Percentiles rank a stretch among this genome's conserved stretches.
Conservation (phyloP, 202 grass and related monocot species). For the Bolboschoenoplectus hybrid region DNA sequence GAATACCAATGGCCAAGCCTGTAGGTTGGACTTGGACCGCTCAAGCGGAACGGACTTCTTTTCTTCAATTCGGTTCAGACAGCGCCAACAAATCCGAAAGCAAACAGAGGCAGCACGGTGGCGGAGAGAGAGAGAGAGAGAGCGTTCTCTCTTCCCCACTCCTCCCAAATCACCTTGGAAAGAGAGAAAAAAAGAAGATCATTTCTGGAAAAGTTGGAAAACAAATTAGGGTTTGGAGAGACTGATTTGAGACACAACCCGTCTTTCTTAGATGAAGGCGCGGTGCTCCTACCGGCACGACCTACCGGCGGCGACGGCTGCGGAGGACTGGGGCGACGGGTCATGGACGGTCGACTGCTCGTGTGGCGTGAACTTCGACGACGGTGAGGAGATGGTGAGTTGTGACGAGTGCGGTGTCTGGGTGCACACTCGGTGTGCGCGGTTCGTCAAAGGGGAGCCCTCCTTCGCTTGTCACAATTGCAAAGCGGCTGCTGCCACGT, state of each 20-base stretch:
- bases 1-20: neutral
- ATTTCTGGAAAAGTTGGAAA: neutral
- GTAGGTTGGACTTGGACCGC: slow-evolving; percentile 24
- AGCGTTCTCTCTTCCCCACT: neutral
- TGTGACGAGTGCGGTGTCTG: slow-evolving; percentile 95
- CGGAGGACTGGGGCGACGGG: slow-evolving; percentile 90
- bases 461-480: slow-evolving; percentile 95
- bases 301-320: slow-evolving; percentile 18
- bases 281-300: slow-evolving; percentile 37
- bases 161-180: neutral
- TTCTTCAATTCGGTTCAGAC: slow-evolving; percentile 29
- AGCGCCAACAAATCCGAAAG: slow-evolving; percentile 10
- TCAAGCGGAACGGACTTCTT: neutral
- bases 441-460: slow-evolving; percentile 54
- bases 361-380: slow-evolving; percentile 91
- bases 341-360: slow-evolving; percentile 99
- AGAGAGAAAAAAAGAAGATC: neutral
- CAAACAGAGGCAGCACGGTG: neutral
- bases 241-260: slow-evolving; percentile 41
- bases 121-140: neutral
- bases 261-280: slow-evolving; percentile 45
- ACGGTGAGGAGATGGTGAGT: slow-evolving; percentile 99
- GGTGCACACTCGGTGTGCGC: slow-evolving; percentile 94
- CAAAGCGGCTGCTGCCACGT: slow-evolving; percentile 47
- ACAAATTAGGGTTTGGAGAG: slow-evolving; percentile 28